Conservation (phyloP, 495 filamentous ascomycete species). For the Cudoniella acicularis region DNA sequence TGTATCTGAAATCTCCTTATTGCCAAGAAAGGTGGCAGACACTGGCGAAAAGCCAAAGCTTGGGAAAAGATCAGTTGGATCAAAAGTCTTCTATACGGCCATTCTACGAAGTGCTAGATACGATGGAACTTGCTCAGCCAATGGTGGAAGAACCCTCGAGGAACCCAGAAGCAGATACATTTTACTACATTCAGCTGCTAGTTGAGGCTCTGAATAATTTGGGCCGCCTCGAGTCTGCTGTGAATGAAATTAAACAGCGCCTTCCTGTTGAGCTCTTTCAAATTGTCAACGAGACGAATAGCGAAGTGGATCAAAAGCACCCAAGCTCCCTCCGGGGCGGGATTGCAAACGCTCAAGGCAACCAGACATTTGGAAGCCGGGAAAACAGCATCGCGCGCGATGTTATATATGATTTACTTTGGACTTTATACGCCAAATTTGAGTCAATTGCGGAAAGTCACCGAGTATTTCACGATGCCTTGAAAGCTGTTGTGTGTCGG, state of each 20-base stretch:
- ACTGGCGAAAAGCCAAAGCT: slow-evolving; percentile 46
- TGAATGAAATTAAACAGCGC: slow-evolving; percentile 87
- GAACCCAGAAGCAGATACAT: slow-evolving; percentile 92
- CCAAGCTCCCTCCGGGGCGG: slow-evolving; percentile 62
- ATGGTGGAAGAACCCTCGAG: slow-evolving; percentile 84
- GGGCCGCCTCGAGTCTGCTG: slow-evolving; percentile 75
- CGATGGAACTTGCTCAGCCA: slow-evolving; percentile 60
- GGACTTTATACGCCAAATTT: slow-evolving; percentile 92
- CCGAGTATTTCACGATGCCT: slow-evolving; percentile 86
- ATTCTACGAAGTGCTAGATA: slow-evolving; percentile 74
- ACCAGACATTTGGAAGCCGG: slow-evolving; percentile 59
- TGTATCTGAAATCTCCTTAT: slow-evolving; percentile 95
- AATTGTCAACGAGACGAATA: slow-evolving; percentile 91
- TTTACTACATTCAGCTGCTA: slow-evolving; percentile 84
- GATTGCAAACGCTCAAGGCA: slow-evolving; percentile 51
- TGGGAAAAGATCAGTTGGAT: slow-evolving; percentile 42
- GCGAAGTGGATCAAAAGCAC: slow-evolving; percentile 87
- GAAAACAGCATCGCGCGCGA: slow-evolving; percentile 71
- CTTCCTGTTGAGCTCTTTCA: slow-evolving; percentile 91
- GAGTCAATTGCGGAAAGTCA: slow-evolving; percentile 96
- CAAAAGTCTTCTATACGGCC: slow-evolving; percentile 38
- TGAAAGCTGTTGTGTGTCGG: slow-evolving; percentile 74
- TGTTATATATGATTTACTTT: slow-evolving; percentile 84
- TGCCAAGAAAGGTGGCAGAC: slow-evolving; percentile 92
- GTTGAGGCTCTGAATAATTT: slow-evolving; percentile 87